These are phyloP conservation scores for Quercus engelmannii DNA, from an alignment of 306 rosid species.

Conservation along the genomic window DNA sequence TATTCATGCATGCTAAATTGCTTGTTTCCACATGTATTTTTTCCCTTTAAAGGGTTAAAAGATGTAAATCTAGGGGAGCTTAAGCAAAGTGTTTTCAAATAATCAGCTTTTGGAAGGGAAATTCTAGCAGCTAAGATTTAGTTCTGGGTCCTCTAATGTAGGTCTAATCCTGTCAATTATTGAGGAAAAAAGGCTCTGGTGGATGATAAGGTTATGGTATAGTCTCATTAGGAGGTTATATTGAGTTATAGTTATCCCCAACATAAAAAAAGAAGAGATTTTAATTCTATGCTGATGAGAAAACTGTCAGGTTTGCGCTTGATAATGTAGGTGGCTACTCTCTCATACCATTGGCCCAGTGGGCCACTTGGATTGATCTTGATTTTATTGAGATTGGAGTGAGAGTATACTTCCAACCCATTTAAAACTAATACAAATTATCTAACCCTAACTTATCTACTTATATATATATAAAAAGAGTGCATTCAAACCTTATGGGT, in stretches of 20 bases:
- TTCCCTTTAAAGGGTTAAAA: background rate
- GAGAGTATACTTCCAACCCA: background rate
- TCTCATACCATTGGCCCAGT: background rate
- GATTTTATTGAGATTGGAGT: background rate
- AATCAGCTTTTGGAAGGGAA: background rate
- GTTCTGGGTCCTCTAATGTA: background rate
- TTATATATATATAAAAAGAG: no score
- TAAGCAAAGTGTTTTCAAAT: background rate
- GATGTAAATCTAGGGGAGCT: background rate
- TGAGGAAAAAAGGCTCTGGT: background rate
- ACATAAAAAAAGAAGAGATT: background rate
- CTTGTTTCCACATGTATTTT: background rate
- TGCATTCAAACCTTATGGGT: background rate
- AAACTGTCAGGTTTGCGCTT: background rate
- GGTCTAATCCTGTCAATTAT: background rate
- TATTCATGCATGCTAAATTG: conserved; percentile 4
- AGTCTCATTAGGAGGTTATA: background rate
- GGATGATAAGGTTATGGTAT: background rate
- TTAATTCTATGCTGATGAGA: background rate
- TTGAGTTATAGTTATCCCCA: background rate
- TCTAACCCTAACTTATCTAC: no score
- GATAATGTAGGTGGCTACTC: background rate
- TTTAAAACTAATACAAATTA: no score
- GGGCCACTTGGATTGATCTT: background rate
- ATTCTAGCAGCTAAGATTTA: no score